phyloP scores from a whole-genome alignment of 352 stramenopile species.

The Globisporangium acanthophoron region DNA sequence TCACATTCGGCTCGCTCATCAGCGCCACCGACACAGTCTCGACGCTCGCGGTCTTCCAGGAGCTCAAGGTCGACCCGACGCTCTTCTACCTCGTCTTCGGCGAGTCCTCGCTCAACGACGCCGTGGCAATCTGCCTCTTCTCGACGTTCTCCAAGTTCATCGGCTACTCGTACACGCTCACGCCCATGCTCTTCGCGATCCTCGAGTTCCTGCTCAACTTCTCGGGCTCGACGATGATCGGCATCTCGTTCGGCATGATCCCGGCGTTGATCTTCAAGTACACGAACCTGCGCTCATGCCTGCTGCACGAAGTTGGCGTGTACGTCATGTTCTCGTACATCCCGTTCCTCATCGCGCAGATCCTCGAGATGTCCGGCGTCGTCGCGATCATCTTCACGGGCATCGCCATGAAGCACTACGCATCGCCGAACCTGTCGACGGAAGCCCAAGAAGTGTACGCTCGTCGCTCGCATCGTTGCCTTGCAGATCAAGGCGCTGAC shows the following conservation, averaged over 20 bases:
- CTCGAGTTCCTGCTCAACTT: constrained; percentile 91
- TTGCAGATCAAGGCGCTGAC: not conserved
- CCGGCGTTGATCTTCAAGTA: constrained; percentile 88
- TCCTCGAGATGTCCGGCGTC: constrained; percentile 86
- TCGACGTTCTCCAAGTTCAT: constrained; percentile 92
- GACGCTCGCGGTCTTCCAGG: constrained; percentile 89
- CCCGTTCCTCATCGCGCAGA: constrained; percentile 65
- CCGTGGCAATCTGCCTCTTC: constrained; percentile 92
- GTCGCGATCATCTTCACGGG: constrained; percentile 93
- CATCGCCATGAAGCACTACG: constrained; percentile 90
- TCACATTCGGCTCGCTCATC: constrained; percentile 92
- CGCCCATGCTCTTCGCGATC: constrained; percentile 69
- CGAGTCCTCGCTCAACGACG: constrained; percentile 93
- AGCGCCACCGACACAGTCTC: constrained; percentile 92
- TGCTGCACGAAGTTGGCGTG: constrained; percentile 85
- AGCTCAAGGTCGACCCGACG: constrained; percentile 84
- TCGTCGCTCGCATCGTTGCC: not conserved
- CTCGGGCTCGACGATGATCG: constrained; percentile 84
- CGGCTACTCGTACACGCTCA: constrained; percentile 76
- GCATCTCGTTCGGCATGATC: constrained; percentile 78
- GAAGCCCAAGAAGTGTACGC: constrained; percentile 79
- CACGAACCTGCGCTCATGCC: constrained; percentile 81
- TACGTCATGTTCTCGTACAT: constrained; percentile 88
- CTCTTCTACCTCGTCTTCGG: constrained; percentile 96
- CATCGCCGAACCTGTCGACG: constrained; percentile 76